Evolutionary conservation across 2,329 filamentous ascomycete genomes (phyloP), one percentile per base, ranked within the genome.

Genomic region (Trichoderma sp.): DNA sequence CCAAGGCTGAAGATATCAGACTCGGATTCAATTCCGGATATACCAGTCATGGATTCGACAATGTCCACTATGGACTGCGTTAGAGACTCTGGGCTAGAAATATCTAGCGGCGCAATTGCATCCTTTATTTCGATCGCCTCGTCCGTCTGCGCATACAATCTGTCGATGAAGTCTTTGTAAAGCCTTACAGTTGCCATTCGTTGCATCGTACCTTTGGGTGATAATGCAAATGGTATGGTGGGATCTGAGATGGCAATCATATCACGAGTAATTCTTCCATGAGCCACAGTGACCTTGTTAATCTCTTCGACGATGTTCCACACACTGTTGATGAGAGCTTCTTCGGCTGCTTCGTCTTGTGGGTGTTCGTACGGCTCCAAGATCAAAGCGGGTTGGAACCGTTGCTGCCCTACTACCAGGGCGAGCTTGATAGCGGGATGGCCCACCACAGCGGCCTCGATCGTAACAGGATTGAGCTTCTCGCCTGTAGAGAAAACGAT

Each of bases 161-260:
- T 74, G 30, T 84, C 79, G 26, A 86, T 85, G 70, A 85, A 82
- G 1, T 81, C 76, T 28, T 80, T 76, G 73, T 87, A 87, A 39
- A 83, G 64, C 55, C 79, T 81, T 1, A 83, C 55, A 0, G 84
- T 82, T 2, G 70, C 74, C 1, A 77, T 74, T n/a, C 84, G 80
- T 75, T 84, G 84, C 6, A 87, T 74, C 0, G 83, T 84, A 1
- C 84, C 84, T 74, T 87, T 87, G 1, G 80, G 79, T 0, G 85
- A 81, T 3, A 82, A 79, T 0, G 78, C 75, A 68, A 87, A 85
- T 0, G 85, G 84, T 73, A 82, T 84, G 9, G 79, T 74, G 0
- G 82, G 79, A 9, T 79, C 78, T 0, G 84, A 78, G 4, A 87
- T 23, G 0, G 75, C 73, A 30, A 87, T 76, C 47, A 85, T 78